These are phyloP conservation scores for Trichoderma hamatum DNA, from an alignment of 2,329 filamentous ascomycete species.

Conservation along the genomic window DNA sequence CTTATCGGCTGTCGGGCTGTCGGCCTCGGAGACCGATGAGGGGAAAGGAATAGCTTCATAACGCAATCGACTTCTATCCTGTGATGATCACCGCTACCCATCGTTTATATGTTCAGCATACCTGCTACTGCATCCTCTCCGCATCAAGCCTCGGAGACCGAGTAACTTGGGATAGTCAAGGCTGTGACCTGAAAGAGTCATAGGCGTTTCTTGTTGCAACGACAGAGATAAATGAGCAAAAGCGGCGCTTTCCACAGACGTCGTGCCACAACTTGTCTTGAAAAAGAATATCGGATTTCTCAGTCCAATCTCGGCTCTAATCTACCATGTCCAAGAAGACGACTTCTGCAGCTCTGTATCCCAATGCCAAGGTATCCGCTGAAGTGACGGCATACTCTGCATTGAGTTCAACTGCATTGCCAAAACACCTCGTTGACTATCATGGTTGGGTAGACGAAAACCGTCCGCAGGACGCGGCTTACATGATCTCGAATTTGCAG, in stretches of 20 bases:
- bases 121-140: neutral
- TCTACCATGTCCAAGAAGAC: slow-evolving; percentile 33
- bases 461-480: slow-evolving; percentile 31
- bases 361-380: slow-evolving; percentile 42
- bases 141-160: slow-evolving; percentile 11
- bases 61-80: slow-evolving; percentile 8
- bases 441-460: slow-evolving; percentile 38
- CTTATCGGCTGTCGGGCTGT: slow-evolving; percentile 7
- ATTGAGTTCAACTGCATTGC: slow-evolving; percentile 40
- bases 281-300: neutral
- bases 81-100: neutral
- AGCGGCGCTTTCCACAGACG: too few species aligned
- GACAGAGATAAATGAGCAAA: neutral
- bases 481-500: slow-evolving; percentile 44
- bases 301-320: neutral
- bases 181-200: neutral
- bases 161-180: neutral
- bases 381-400: slow-evolving; percentile 44
- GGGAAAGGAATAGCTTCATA: slow-evolving; percentile 3
- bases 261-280: neutral
- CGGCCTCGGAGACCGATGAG: slow-evolving; percentile 23
- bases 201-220: neutral
- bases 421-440: slow-evolving; percentile 42
- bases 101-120: neutral
- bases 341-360: slow-evolving; percentile 40